phyloP scores from a whole-genome alignment of 2,329 filamentous ascomycete genomes.

The Colletotrichum limetticola region DNA sequence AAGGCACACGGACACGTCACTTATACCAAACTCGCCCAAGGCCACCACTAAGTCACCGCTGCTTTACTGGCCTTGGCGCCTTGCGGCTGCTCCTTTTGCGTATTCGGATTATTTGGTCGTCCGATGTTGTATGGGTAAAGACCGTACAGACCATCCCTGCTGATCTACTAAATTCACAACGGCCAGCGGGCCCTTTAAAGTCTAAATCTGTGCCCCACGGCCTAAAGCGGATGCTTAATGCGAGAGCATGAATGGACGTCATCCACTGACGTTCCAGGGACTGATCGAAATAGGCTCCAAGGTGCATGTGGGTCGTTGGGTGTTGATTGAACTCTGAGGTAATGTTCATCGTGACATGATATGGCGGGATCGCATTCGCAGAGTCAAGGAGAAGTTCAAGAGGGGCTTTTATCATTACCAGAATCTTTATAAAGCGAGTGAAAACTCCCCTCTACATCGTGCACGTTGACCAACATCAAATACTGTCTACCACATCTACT shows the following conservation, averaged over 20 bases:
- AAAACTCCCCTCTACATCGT: fast-evolving
- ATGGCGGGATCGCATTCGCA: not conserved
- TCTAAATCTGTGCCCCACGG: too few species aligned
- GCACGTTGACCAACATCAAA: fast-evolving
- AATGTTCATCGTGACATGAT: too few species aligned
- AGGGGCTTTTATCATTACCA: not conserved
- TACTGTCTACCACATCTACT: not conserved
- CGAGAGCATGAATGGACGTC: not conserved
- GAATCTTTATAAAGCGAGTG: not conserved
- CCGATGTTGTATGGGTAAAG: not conserved
- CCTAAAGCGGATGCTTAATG: not conserved
- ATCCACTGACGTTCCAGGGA: not conserved
- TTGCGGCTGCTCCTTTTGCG: not conserved
- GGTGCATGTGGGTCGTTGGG: not conserved
- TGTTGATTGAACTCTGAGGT: not conserved
- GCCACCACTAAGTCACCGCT: not conserved
- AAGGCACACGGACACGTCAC: not conserved
- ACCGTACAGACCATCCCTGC: not conserved
- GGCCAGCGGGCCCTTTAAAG: too few species aligned
- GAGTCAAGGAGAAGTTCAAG: fast-evolving
- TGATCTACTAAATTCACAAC: not conserved
- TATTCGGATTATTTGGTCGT: not conserved
- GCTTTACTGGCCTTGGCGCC: not conserved
- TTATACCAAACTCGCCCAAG: not conserved
- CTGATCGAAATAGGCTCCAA: not conserved